Evolutionary conservation across 805 yeast species (phyloP).

Genomic region (Saccharomycopsis fodiens): DNA sequence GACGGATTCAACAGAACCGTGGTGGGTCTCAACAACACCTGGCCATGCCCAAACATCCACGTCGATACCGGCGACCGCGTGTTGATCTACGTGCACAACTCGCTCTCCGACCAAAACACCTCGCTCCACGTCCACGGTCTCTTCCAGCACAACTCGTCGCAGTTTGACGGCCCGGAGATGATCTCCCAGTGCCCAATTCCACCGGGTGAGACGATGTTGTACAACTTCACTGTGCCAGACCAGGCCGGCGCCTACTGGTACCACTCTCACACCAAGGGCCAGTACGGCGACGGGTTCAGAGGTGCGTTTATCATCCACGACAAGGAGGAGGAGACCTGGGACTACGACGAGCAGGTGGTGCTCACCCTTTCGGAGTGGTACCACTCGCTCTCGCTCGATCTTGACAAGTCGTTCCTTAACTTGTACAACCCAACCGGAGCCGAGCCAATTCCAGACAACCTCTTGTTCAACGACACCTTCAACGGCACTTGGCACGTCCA

Average conservation of each 20-base stretch:
- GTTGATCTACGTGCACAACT: conserved; percentile 65
- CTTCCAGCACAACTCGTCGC: conserved; percentile 60
- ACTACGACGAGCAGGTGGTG: conserved; percentile 72
- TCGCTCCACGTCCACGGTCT: conserved; percentile 91
- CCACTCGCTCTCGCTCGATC: conserved; percentile 47
- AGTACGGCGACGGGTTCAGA: conserved; percentile 91
- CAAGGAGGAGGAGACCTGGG: conserved; percentile 42
- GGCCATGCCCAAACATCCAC: conserved; percentile 84
- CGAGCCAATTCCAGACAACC: conserved; percentile 85
- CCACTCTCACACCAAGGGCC: conserved; percentile 87
- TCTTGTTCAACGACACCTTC: conserved; percentile 74
- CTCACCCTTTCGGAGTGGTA: conserved; percentile 83
- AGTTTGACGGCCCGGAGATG: conserved; percentile 89
- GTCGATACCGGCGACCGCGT: conserved; percentile 78
- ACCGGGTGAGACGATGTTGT: conserved; percentile 65
- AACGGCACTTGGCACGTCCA: conserved; percentile 70
- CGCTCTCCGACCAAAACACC: conserved; percentile 59
- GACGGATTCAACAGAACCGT: conserved; percentile 36
- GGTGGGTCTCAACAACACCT: conserved; percentile 38
- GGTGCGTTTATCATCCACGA: conserved; percentile 72
- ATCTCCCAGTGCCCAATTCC: conserved; percentile 88
- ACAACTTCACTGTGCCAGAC: conserved; percentile 76
- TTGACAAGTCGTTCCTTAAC: conserved; percentile 51
- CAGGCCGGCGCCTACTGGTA: conserved; percentile 96
- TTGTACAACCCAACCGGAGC: conserved; percentile 94